Percentiles rank a stretch among this genome's conserved stretches.
Conservation (phyloP, 345 rosid genomes). For the Durio zibethinus region DNA sequence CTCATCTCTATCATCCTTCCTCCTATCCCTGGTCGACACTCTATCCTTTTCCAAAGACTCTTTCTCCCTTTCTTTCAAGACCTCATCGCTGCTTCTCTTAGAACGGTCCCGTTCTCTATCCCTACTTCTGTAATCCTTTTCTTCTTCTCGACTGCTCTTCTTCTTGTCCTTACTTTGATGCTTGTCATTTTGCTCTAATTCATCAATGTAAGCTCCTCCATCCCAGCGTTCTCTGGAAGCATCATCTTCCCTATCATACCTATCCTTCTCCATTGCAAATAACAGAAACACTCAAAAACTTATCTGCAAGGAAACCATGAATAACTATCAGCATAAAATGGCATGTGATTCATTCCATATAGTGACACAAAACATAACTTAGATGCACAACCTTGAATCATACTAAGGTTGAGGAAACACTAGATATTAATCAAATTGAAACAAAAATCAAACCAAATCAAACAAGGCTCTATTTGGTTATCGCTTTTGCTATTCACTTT, state of each 20-base stretch:
- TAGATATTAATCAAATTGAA: neutral
- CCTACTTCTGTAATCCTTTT: slow-evolving; percentile 40
- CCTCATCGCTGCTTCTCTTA: slow-evolving; percentile 14
- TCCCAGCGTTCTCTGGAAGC: slow-evolving; percentile 27
- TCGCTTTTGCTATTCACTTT: neutral
- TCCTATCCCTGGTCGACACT: slow-evolving; percentile 26
- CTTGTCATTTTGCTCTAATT: slow-evolving; percentile 27
- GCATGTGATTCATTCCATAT: neutral
- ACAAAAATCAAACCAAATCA: neutral
- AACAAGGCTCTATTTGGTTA: neutral
- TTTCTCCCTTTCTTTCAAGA: slow-evolving; percentile 18
- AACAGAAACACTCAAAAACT: neutral
- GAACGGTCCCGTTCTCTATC: slow-evolving; percentile 32
- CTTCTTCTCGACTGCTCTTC: slow-evolving; percentile 27
- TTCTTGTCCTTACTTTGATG: slow-evolving; percentile 39
- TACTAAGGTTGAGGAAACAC: neutral
- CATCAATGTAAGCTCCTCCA: slow-evolving; percentile 21
- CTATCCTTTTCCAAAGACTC: slow-evolving; percentile 20
- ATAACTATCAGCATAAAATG: neutral
- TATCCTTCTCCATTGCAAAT: slow-evolving; percentile 10
- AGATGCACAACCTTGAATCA: neutral
- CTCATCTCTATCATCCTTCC: slow-evolving; percentile 36
- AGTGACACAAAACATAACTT: neutral
- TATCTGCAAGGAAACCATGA: neutral
- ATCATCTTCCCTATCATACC: neutral